A percentile compares a stretch with the other conserved stretches of the same genome.
Conservation (phyloP, 192 early-diverging fungal species). For the Coemansia sp. region DNA sequence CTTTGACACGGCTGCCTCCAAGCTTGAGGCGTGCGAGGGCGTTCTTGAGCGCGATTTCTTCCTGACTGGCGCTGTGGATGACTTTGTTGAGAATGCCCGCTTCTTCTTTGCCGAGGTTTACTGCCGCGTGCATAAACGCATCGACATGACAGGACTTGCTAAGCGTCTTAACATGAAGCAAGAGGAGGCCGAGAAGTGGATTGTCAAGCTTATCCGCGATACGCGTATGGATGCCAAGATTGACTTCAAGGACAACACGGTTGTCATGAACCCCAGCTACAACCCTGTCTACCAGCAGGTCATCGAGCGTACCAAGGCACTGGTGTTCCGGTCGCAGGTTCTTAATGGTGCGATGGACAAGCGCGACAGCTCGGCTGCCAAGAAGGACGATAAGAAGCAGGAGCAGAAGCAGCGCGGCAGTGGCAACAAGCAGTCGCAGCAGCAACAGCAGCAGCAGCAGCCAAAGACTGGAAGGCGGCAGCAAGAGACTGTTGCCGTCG, state of each 20-base stretch:
- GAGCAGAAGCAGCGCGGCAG: conserved; percentile 19
- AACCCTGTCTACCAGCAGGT: conserved; percentile 92
- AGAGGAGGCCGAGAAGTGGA: conserved; percentile 96
- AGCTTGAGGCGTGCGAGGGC: conserved; percentile 83
- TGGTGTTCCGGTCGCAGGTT: conserved; percentile 89
- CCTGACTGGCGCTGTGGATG: conserved; percentile 79
- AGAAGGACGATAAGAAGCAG: conserved; percentile 40
- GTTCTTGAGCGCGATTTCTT: conserved; percentile 91
- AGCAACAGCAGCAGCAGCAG: conserved; percentile 28
- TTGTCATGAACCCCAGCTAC: conserved; percentile 86
- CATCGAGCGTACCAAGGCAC: conserved; percentile 89
- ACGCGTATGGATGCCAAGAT: conserved; percentile 97
- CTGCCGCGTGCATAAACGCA: conserved; percentile 95
- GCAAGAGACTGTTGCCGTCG: conserved; percentile 25
- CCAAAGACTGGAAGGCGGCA: conserved; percentile 25
- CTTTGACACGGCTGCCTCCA: conserved; percentile 87
- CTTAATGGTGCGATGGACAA: conserved; percentile 87
- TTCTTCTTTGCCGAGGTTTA: conserved; percentile 96
- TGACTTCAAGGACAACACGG: conserved; percentile 91
- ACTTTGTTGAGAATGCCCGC: conserved; percentile 93
- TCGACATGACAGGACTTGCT: conserved; percentile 84
- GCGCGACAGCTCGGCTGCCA: conserved; percentile 52
- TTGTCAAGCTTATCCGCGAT: conserved; percentile 94
- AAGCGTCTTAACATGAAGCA: conserved; percentile 80
- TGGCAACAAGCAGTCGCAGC: conserved; percentile 13